Evolutionary conservation across 2,329 filamentous ascomycete genomes (phyloP).

Genomic region (Xylariaceae sp.): DNA sequence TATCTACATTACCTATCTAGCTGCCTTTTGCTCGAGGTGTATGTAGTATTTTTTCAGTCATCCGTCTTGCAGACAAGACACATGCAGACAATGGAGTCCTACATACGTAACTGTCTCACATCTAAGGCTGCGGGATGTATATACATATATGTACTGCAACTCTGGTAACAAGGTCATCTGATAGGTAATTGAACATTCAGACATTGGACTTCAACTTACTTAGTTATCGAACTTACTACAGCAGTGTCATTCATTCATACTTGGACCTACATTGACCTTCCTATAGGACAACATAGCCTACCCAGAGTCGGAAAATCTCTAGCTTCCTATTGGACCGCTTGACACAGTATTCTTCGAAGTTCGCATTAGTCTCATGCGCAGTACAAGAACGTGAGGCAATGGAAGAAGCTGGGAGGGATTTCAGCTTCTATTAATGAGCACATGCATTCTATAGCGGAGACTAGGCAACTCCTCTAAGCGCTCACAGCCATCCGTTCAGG

Average conservation of each 20-base stretch:
- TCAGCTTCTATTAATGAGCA: background rate
- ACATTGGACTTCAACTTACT: no score
- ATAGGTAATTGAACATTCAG: background rate
- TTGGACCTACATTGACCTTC: background rate
- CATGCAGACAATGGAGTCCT: background rate
- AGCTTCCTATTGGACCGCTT: background rate
- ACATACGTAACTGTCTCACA: background rate
- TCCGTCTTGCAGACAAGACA: background rate
- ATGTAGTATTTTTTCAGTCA: no score
- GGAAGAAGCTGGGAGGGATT: background rate
- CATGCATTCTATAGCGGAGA: background rate
- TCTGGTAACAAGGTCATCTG: background rate
- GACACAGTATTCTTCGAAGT: background rate
- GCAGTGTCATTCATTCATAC: background rate
- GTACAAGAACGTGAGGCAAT: background rate
- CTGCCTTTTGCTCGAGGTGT: no score
- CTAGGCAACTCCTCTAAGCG: conserved; percentile 4
- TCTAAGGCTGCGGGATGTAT: background rate
- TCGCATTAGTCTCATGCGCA: background rate
- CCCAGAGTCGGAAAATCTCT: background rate
- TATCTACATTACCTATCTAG: no score
- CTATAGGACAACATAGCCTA: background rate
- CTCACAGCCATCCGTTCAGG: conserved; percentile 24
- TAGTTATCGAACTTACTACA: background rate
- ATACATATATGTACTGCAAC: background rate